Evolutionary conservation across 495 filamentous ascomycete species (phyloP).

Genomic region (Aspergillus mulundensis): DNA sequence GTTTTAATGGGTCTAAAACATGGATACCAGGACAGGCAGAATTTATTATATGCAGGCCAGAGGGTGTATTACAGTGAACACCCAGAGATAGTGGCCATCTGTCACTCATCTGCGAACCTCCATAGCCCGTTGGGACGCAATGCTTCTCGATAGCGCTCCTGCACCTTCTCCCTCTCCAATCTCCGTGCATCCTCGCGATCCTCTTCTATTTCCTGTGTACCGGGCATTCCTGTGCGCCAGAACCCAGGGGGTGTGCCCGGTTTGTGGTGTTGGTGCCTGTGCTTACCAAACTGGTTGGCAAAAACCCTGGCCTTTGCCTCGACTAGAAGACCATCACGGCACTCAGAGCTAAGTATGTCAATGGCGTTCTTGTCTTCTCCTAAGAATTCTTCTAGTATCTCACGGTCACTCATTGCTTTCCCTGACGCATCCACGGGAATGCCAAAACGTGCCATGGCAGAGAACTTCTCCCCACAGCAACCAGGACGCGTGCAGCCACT

Average conservation of each 20-base stretch:
- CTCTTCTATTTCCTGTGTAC: conserved; percentile 67
- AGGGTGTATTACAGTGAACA: too few species aligned
- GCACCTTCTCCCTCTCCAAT: conserved; percentile 57
- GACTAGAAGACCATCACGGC: conserved; percentile 55
- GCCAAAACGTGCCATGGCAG: conserved; percentile 54
- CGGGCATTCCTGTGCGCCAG: conserved; percentile 86
- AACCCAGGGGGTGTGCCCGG: conserved; percentile 73
- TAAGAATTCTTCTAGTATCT: conserved; percentile 62
- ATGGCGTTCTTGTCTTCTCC: conserved; percentile 50
- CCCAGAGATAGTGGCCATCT: background rate
- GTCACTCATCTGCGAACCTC: conserved; percentile 74
- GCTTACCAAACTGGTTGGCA: conserved; percentile 69
- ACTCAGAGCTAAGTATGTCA: conserved; percentile 40
- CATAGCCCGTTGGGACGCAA: conserved; percentile 70
- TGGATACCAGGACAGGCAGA: too few species aligned
- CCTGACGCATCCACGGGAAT: conserved; percentile 19
- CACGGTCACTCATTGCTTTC: conserved; percentile 42
- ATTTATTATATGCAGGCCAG: too few species aligned
- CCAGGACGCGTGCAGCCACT: conserved; percentile 70
- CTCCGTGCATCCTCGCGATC: conserved; percentile 58
- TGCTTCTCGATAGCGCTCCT: conserved; percentile 76
- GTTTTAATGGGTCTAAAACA: too few species aligned
- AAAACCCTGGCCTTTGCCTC: conserved; percentile 64
- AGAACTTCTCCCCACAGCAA: conserved; percentile 74
- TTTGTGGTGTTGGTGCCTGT: conserved; percentile 70